A percentile compares a stretch with the other conserved stretches of the same genome.
phyloP scores from a whole-genome alignment of 2,329 filamentous ascomycete species.

The Neoscytalidium dimidiatum region DNA sequence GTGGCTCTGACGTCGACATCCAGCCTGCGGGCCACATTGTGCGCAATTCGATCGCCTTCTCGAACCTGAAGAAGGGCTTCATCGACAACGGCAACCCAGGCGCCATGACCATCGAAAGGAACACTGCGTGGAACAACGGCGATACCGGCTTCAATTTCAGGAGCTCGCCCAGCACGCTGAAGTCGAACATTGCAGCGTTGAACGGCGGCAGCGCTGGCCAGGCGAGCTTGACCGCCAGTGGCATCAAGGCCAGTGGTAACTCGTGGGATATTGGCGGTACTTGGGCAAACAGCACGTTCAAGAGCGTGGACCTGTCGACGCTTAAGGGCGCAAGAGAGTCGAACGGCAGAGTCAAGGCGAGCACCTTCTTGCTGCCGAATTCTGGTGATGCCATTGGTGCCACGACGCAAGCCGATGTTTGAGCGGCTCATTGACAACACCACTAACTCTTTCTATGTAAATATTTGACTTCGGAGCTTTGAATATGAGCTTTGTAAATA shows the following conservation, averaged over 20 bases:
- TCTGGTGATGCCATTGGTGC: slow-evolving; percentile 43
- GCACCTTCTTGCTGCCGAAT: slow-evolving; percentile 46
- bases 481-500: neutral
- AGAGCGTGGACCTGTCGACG: slow-evolving; percentile 37
- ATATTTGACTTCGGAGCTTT: neutral
- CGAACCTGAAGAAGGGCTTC: slow-evolving; percentile 49
- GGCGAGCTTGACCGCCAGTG: slow-evolving; percentile 23
- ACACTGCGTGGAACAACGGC: slow-evolving; percentile 51
- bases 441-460: neutral
- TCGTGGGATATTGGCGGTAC: slow-evolving; percentile 44
- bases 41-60: slow-evolving; percentile 49
- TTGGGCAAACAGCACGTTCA: slow-evolving; percentile 44
- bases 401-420: slow-evolving; percentile 31
- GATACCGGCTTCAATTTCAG: slow-evolving; percentile 45
- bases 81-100: slow-evolving; percentile 51
- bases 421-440: neutral
- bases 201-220: slow-evolving; percentile 31
- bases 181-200: slow-evolving; percentile 42
- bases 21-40: slow-evolving; percentile 46
- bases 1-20: slow-evolving; percentile 32
- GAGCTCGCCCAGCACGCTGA: slow-evolving; percentile 38
- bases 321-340: slow-evolving; percentile 42
- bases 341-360: slow-evolving; percentile 43
- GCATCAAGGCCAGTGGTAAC: slow-evolving; percentile 39
- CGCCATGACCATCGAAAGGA: slow-evolving; percentile 42